Conservation (phyloP, 225 moss, liverwort and hornwort species). For the Climacium dendroides region DNA sequence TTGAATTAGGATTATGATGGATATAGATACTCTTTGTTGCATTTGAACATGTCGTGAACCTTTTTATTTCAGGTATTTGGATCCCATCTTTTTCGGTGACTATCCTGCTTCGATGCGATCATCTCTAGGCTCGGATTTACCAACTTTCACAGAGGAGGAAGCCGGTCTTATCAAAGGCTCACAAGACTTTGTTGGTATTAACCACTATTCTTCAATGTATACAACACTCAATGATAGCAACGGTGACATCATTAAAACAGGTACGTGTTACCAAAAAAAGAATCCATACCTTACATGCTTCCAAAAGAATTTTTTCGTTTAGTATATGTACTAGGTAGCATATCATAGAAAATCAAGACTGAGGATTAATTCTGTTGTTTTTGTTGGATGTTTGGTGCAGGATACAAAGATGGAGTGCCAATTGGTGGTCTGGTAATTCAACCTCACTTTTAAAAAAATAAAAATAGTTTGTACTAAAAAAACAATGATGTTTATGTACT, state of each 20-base stretch:
- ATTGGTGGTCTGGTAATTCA: conserved; percentile 19
- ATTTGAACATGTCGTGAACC: not conserved
- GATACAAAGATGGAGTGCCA: conserved; percentile 7
- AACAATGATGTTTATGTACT: no score
- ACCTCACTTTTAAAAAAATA: no score
- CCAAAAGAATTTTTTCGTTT: not conserved
- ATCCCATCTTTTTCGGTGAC: not conserved
- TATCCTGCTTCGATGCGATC: not conserved
- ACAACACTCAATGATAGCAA: not conserved
- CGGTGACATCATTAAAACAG: conserved; percentile 1
- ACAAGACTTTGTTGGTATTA: conserved; percentile 3
- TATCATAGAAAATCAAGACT: not conserved
- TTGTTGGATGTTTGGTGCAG: not conserved
- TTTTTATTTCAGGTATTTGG: not conserved
- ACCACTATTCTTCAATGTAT: conserved; percentile 57
- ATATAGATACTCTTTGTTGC: no score
- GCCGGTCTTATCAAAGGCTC: conserved; percentile 25
- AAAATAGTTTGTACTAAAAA: not conserved
- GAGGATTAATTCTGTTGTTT: not conserved
- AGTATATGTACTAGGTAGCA: not conserved
- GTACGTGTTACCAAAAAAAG: not conserved
- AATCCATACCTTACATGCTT: not conserved
- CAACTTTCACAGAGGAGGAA: conserved; percentile 30
- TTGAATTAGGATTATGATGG: not conserved
- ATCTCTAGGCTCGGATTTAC: conserved; percentile 24